Evolutionary conservation across 2,329 filamentous ascomycete genomes (phyloP).

Genomic region (Tolypocladium nubicola): DNA sequence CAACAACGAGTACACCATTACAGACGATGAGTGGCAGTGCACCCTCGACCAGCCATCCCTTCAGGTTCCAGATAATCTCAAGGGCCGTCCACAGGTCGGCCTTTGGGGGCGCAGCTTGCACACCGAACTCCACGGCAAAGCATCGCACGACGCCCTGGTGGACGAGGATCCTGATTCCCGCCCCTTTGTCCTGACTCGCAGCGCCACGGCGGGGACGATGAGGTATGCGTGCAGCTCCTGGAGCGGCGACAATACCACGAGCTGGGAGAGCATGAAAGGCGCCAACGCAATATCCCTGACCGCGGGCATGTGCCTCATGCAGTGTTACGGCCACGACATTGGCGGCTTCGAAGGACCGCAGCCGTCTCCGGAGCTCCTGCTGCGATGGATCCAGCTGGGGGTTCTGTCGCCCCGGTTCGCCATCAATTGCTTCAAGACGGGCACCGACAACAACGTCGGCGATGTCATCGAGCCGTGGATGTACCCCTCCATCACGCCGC

Average conservation of each 20-base stretch:
- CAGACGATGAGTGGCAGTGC: conserved; percentile 55
- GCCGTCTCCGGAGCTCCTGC: conserved; percentile 57
- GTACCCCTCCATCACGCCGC: conserved; percentile 55
- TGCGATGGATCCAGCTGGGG: conserved; percentile 65
- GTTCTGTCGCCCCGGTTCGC: conserved; percentile 61
- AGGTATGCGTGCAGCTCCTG: conserved; percentile 61
- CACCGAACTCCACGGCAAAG: conserved; percentile 61
- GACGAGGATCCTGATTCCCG: conserved; percentile 46
- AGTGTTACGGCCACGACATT: conserved; percentile 61
- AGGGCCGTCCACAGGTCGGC: conserved; percentile 39
- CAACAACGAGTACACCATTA: conserved; percentile 65
- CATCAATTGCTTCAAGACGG: conserved; percentile 71
- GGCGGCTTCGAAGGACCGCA: conserved; percentile 68
- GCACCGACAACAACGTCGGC: conserved; percentile 44
- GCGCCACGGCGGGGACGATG: conserved; percentile 60
- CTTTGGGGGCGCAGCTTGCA: conserved; percentile 61
- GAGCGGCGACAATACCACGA: conserved; percentile 67
- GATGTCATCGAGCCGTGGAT: conserved; percentile 73
- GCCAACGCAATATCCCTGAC: conserved; percentile 59
- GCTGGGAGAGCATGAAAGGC: conserved; percentile 63
- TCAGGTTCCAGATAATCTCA: conserved; percentile 21
- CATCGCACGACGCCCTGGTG: conserved; percentile 56
- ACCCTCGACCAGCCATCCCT: conserved; percentile 34
- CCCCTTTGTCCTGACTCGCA: conserved; percentile 60
- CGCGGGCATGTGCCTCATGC: conserved; percentile 57